Percentiles rank a stretch among this genome's conserved stretches.
These are phyloP conservation scores for Boletus rufocinnamomeus DNA, from an alignment of 768 basidiomycete species.

Conservation along the genomic window DNA sequence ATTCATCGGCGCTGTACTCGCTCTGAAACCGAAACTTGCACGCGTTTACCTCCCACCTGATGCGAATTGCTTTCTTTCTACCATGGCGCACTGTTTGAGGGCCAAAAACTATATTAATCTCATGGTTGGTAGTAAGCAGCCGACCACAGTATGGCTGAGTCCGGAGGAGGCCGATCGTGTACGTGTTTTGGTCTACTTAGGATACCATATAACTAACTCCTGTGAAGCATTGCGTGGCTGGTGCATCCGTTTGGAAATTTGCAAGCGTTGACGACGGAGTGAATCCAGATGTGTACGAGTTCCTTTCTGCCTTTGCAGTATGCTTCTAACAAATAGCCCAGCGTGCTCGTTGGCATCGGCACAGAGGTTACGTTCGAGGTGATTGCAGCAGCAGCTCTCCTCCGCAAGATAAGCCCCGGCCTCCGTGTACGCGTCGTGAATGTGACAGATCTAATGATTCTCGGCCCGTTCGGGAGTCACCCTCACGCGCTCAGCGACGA, in stretches of 20 bases:
- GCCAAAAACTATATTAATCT: conserved; percentile 86
- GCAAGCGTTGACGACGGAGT: conserved; percentile 73
- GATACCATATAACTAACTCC: background rate
- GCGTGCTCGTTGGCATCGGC: conserved; percentile 84
- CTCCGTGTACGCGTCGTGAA: conserved; percentile 87
- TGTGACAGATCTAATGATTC: conserved; percentile 86
- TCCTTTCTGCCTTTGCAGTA: background rate
- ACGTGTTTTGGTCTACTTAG: conserved; percentile 12
- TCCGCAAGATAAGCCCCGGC: conserved; percentile 66
- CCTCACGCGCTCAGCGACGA: conserved; percentile 69
- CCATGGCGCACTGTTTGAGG: conserved; percentile 79
- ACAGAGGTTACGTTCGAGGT: conserved; percentile 89
- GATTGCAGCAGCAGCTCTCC: conserved; percentile 79
- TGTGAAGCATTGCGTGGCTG: conserved; percentile 76
- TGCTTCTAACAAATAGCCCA: conserved; percentile 24
- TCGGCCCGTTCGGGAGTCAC: conserved; percentile 66
- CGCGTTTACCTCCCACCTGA: conserved; percentile 90
- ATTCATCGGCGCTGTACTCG: conserved; percentile 85
- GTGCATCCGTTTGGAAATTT: conserved; percentile 85
- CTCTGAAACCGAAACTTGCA: conserved; percentile 67
- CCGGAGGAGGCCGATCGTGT: conserved; percentile 74
- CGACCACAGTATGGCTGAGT: conserved; percentile 75
- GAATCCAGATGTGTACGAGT: conserved; percentile 62
- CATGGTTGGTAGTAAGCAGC: conserved; percentile 88
- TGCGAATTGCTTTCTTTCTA: conserved; percentile 82